phyloP scores from a whole-genome alignment of 192 early-diverging fungal species.

The Podila horticola region DNA sequence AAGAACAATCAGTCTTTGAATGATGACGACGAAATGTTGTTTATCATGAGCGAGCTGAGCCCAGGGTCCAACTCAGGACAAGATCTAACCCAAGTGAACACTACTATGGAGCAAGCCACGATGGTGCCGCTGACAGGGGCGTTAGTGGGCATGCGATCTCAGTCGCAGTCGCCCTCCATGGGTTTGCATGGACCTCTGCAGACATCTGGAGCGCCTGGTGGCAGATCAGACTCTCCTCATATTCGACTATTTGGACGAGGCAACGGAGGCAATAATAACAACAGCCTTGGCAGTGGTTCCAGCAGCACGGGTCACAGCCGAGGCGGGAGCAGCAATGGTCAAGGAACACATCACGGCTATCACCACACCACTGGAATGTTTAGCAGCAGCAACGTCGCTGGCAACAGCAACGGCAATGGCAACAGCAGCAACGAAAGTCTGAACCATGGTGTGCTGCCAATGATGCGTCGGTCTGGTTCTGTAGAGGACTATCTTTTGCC shows the following conservation, averaged over 20 bases:
- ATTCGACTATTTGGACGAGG: slow-evolving; percentile 34
- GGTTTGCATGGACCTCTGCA: slow-evolving; percentile 3
- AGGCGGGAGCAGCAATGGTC: not conserved
- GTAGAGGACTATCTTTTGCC: not conserved
- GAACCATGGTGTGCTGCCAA: not conserved
- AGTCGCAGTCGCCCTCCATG: slow-evolving; percentile 38
- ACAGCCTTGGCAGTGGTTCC: not conserved
- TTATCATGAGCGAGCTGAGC: slow-evolving; percentile 48
- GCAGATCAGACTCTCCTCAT: slow-evolving; percentile 16
- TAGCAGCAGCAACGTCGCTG: not conserved
- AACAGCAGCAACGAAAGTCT: slow-evolving; percentile 5
- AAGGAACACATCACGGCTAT: not conserved
- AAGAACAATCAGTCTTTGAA: slow-evolving; percentile 28
- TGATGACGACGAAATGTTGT: slow-evolving; percentile 51
- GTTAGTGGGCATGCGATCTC: slow-evolving; percentile 33
- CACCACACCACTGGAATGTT: not conserved
- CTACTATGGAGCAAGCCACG: not conserved
- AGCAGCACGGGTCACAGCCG: not conserved
- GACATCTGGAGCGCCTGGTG: slow-evolving; percentile 1
- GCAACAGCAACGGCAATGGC: not conserved
- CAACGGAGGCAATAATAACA: not conserved
- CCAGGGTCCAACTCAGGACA: slow-evolving; percentile 27
- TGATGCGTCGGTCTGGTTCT: slow-evolving; percentile 3
- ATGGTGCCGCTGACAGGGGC: slow-evolving; percentile 30
- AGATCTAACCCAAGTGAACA: slow-evolving; percentile 4